These are phyloP conservation scores for Powellomyces hirtus DNA, from an alignment of 192 early-diverging fungal species.

Conservation along the genomic window DNA sequence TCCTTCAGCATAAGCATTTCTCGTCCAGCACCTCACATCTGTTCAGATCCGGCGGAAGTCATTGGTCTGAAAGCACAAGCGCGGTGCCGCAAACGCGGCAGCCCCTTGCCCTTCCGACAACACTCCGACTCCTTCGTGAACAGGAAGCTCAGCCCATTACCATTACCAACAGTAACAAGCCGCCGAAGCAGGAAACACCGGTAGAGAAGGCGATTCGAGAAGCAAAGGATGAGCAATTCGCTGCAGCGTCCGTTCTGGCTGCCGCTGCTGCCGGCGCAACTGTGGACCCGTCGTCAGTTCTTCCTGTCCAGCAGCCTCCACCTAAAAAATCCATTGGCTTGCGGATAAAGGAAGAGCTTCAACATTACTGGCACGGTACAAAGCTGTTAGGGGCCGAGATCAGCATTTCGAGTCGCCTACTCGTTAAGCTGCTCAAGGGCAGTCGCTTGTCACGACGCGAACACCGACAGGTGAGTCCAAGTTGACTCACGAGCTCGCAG, in stretches of 20 bases:
- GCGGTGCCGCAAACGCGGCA: not conserved
- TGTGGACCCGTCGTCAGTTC: not conserved
- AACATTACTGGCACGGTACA: constrained; percentile 92
- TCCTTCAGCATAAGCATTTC: too few species aligned
- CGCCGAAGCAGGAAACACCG: constrained; percentile 37
- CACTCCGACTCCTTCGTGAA: not conserved
- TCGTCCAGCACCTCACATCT: too few species aligned
- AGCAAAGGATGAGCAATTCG: constrained; percentile 40
- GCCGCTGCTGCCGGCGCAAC: constrained; percentile 19
- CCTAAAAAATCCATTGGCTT: constrained; percentile 44
- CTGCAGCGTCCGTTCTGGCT: constrained; percentile 22
- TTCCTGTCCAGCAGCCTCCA: not conserved
- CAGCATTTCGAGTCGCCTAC: constrained; percentile 75
- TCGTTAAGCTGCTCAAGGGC: constrained; percentile 73
- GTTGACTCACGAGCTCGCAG: not conserved
- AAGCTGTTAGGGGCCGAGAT: constrained; percentile 88
- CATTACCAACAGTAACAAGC: not conserved
- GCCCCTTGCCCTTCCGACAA: not conserved
- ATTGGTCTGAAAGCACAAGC: not conserved
- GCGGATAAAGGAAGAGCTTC: constrained; percentile 80
- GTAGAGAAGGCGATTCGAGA: constrained; percentile 48
- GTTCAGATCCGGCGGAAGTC: too few species aligned
- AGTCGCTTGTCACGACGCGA: constrained; percentile 80
- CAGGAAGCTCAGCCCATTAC: not conserved
- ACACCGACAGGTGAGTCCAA: constrained; percentile 72